These are phyloP conservation scores for Cryphonectria nitschkei DNA, from an alignment of 2,329 filamentous ascomycete species.

Conservation along the genomic window DNA sequence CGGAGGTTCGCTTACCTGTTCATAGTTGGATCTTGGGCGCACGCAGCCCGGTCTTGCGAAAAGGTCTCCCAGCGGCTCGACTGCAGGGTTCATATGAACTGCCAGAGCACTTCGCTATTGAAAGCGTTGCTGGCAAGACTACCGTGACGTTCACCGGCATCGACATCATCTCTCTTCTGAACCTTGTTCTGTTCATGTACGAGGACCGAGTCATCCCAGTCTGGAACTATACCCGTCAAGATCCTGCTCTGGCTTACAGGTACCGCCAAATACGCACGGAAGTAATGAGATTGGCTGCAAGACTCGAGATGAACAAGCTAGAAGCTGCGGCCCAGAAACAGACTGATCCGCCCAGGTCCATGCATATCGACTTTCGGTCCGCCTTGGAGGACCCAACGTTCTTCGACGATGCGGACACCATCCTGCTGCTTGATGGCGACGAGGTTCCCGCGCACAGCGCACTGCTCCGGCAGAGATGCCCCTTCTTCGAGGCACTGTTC, in stretches of 20 bases:
- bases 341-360: conserved; percentile 62
- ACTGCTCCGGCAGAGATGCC: conserved; percentile 80
- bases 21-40: conserved; percentile 81
- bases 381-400: conserved; percentile 72
- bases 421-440: conserved; percentile 78
- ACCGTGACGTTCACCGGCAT: conserved; percentile 68
- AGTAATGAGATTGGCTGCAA: conserved; percentile 81
- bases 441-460: conserved; percentile 76
- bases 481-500: conserved; percentile 91
- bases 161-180: conserved; percentile 79
- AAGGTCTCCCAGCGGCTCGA: conserved; percentile 62
- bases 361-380: conserved; percentile 70
- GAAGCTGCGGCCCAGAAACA: conserved; percentile 80
- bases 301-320: conserved; percentile 70
- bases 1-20: conserved; percentile 74
- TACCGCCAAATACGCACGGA: conserved; percentile 83
- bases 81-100: conserved; percentile 58
- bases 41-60: conserved; percentile 71
- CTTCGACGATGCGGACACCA: conserved; percentile 78
- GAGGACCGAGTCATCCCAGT: conserved; percentile 79
- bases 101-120: conserved; percentile 63
- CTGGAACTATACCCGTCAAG: conserved; percentile 78
- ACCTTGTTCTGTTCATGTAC: conserved; percentile 80
- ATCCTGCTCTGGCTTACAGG: conserved; percentile 66
- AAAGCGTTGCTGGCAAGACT: conserved; percentile 53